Evolutionary conservation across 306 rosid species (phyloP).

Genomic region (Rosa rugosa): DNA sequence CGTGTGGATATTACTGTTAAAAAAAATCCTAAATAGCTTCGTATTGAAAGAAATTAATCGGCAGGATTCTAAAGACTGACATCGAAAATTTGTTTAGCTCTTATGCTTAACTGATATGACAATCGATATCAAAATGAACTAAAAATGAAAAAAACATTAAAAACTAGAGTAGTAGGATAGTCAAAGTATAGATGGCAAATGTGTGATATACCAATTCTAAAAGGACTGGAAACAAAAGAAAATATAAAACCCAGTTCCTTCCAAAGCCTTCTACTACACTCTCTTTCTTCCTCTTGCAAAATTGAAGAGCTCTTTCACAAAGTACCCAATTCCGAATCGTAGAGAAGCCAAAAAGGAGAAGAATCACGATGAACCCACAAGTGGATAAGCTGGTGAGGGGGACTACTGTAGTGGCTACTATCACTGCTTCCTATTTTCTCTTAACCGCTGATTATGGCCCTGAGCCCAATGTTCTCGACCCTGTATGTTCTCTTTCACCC

Average conservation of each 20-base stretch:
- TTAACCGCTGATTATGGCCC: slow-evolving; percentile 88
- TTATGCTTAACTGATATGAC: too few species aligned
- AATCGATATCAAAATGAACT: too few species aligned
- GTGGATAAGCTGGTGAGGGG: slow-evolving; percentile 68
- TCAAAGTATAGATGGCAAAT: background rate
- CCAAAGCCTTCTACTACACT: background rate
- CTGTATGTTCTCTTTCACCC: slow-evolving; percentile 42
- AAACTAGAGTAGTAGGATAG: background rate
- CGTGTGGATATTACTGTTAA: too few species aligned
- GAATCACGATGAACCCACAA: slow-evolving; percentile 43
- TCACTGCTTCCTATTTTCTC: slow-evolving; percentile 85
- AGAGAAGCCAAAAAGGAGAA: background rate
- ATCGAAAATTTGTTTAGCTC: too few species aligned
- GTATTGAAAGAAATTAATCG: too few species aligned
- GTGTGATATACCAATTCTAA: background rate
- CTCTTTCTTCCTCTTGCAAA: background rate
- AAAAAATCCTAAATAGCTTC: too few species aligned
- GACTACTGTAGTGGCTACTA: slow-evolving; percentile 67
- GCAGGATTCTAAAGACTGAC: too few species aligned
- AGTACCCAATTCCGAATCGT: background rate
- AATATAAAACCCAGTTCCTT: background rate
- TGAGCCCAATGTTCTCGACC: slow-evolving; percentile 78
- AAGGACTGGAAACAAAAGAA: background rate
- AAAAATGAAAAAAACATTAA: background rate
- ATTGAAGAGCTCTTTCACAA: background rate